phyloP scores from a whole-genome alignment of 345 rosid genomes.

The Eucalyptus regnans region DNA sequence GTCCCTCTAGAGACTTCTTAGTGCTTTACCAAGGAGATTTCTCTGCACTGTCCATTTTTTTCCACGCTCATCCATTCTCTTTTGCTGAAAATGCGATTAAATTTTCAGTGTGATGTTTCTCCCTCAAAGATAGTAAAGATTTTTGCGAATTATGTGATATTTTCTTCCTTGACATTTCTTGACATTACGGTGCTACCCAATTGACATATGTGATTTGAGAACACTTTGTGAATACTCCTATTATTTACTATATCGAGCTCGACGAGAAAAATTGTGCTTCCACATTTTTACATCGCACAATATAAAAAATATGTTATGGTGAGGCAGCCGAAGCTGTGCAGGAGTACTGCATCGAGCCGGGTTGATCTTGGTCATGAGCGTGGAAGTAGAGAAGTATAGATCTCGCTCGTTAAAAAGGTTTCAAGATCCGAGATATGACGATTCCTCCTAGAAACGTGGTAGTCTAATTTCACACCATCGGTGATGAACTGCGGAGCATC shows the following conservation, averaged over 20 bases:
- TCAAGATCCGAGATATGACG: constrained; percentile 22
- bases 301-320: neutral
- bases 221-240: neutral
- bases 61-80: neutral
- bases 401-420: constrained; percentile 50
- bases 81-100: neutral
- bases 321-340: constrained; percentile 56
- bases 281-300: neutral
- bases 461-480: too few relatives aligned
- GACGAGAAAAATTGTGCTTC: neutral
- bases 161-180: neutral
- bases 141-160: neutral
- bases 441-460: neutral
- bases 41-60: neutral
- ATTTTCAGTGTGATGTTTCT: neutral
- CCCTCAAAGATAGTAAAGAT: neutral
- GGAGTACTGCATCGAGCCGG: constrained; percentile 22
- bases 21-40: neutral
- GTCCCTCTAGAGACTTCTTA: neutral
- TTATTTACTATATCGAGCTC: neutral
- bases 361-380: constrained; percentile 32
- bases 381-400: constrained; percentile 34
- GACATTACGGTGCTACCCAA: neutral
- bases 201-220: neutral
- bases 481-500: too few relatives aligned